phyloP scores from a whole-genome alignment of 2,329 filamentous ascomycete genomes.

The Lasiodiplodia sp. region DNA sequence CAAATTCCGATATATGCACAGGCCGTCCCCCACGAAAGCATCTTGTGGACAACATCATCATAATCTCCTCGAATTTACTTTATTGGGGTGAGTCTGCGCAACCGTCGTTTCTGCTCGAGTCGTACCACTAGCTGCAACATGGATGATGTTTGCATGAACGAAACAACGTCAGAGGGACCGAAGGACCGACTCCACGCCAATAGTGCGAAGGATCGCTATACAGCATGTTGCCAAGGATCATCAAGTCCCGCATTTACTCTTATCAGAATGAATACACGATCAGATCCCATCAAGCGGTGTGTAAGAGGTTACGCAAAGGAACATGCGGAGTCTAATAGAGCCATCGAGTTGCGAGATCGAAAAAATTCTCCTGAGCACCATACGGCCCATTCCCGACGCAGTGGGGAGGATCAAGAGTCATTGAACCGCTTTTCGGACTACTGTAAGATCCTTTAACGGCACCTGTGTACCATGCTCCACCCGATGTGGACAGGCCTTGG shows the following conservation, averaged over 20 bases:
- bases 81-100: constrained; percentile 3
- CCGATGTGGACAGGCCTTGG: not conserved
- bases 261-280: constrained; percentile 7
- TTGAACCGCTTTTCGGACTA: not conserved
- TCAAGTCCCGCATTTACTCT: not conserved
- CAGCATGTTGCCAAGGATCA: constrained; percentile 2
- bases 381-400: not conserved
- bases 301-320: constrained; percentile 7
- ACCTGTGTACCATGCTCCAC: constrained; percentile 5
- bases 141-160: constrained; percentile 16
- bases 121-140: not conserved
- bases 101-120: constrained; percentile 3
- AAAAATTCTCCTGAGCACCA: not conserved
- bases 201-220: constrained; percentile 14
- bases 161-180: not conserved
- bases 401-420: constrained; percentile 10
- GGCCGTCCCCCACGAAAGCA: not conserved
- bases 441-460: not conserved
- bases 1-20: constrained; percentile 18
- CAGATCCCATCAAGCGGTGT: constrained; percentile 12
- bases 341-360: constrained; percentile 5
- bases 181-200: constrained; percentile 13
- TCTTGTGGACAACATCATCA: not conserved
- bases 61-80: not conserved
- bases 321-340: not conserved